phyloP scores from a whole-genome alignment of 2,329 filamentous ascomycete species.

The Myriosclerotinia duriaeana region DNA sequence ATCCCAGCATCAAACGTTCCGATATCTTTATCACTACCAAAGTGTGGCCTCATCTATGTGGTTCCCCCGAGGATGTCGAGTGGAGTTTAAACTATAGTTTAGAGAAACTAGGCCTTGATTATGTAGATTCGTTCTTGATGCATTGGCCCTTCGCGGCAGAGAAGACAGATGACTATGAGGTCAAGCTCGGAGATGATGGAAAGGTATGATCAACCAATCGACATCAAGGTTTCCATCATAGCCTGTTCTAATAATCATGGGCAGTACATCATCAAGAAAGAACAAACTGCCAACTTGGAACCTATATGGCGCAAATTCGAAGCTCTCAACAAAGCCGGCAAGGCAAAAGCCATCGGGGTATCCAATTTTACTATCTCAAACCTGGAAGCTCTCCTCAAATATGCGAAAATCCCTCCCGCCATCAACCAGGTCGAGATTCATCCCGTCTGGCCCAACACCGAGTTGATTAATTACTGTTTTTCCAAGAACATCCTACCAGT shows the following conservation, averaged over 20 bases:
- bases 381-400: conserved; percentile 52
- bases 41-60: conserved; percentile 60
- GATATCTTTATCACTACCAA: conserved; percentile 38
- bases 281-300: conserved; percentile 62
- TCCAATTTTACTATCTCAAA: conserved; percentile 57
- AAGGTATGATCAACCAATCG: conserved; percentile 43
- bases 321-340: conserved; percentile 58
- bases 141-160: conserved; percentile 80
- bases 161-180: conserved; percentile 69
- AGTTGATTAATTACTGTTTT: conserved; percentile 67
- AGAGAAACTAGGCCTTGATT: conserved; percentile 70
- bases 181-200: conserved; percentile 50
- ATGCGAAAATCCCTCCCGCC: conserved; percentile 50
- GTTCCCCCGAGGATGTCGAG: conserved; percentile 59
- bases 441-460: conserved; percentile 68
- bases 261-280: conserved; percentile 60
- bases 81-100: conserved; percentile 70
- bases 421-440: conserved; percentile 66
- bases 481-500: conserved; percentile 69
- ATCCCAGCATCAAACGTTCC: conserved; percentile 58
- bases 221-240: conserved; percentile 13
- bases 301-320: conserved; percentile 74
- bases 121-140: conserved; percentile 77
- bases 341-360: conserved; percentile 57
- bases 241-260: conserved; percentile 20